Conservation (phyloP, 2,329 filamentous ascomycete species). For the Zymoseptoria crescenta region DNA sequence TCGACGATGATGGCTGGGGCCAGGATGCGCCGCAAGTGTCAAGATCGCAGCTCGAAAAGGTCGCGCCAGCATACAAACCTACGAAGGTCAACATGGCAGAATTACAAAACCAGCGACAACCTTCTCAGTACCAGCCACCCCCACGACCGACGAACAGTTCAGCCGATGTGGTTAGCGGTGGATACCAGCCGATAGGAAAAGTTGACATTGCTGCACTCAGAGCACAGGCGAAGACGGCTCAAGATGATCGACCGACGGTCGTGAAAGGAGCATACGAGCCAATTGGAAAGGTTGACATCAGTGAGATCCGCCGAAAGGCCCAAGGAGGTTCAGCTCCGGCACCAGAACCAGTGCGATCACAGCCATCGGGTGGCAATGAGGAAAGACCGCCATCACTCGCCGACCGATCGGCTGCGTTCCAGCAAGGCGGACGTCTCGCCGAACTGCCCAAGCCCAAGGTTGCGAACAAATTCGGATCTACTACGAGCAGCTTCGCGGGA, state of each 20-base stretch:
- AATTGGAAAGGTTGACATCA: slow-evolving; percentile 93
- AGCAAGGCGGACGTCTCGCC: slow-evolving; percentile 68
- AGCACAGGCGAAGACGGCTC: slow-evolving; percentile 56
- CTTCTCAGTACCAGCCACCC: slow-evolving; percentile 52
- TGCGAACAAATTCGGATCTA: slow-evolving; percentile 74
- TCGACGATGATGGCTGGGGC: slow-evolving; percentile 89
- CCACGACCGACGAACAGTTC: slow-evolving; percentile 39
- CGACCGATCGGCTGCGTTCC: slow-evolving; percentile 71
- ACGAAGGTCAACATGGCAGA: slow-evolving; percentile 92
- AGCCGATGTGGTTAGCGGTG: slow-evolving; percentile 67
- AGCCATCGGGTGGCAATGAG: slow-evolving; percentile 40
- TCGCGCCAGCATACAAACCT: slow-evolving; percentile 84
- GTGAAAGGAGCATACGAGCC: slow-evolving; percentile 95
- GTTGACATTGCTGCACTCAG: slow-evolving; percentile 94
- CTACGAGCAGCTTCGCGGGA: slow-evolving; percentile 64
- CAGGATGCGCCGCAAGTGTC: slow-evolving; percentile 86
- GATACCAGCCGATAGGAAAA: slow-evolving; percentile 90
- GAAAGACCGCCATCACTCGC: slow-evolving; percentile 56
- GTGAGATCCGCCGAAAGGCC: slow-evolving; percentile 77
- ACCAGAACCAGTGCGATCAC: slow-evolving; percentile 35
- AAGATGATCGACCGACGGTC: slow-evolving; percentile 71
- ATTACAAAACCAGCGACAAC: slow-evolving; percentile 64
- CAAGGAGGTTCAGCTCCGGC: slow-evolving; percentile 46
- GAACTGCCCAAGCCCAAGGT: slow-evolving; percentile 91
- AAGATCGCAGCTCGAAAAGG: slow-evolving; percentile 81